A percentile compares a stretch with the other conserved stretches of the same genome.
Evolutionary conservation across 164 flowering plant genomes (phyloP).

Genomic region (Nymphaea colorata): DNA sequence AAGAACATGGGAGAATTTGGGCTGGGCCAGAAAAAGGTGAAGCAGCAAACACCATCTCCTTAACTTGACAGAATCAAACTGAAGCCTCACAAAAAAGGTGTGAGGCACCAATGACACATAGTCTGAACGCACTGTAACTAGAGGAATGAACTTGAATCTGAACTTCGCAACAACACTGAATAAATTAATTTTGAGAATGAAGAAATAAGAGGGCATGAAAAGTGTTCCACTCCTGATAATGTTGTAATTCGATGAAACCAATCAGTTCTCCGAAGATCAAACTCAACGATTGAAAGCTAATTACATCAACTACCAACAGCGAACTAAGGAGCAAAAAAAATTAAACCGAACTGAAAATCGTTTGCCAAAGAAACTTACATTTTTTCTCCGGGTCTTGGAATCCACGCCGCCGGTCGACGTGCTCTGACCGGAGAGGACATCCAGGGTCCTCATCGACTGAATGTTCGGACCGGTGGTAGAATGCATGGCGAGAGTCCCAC

Average conservation of each 20-base stretch:
- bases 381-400: constrained; percentile 15
- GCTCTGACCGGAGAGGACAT: constrained; percentile 31
- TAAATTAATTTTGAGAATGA: too few relatives aligned
- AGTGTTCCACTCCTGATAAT: constrained; percentile 5
- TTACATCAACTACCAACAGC: neutral
- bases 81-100: too few relatives aligned
- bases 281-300: constrained; percentile 9
- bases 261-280: constrained; percentile 10
- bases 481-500: constrained; percentile 29
- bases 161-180: too few relatives aligned
- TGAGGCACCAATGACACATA: too few relatives aligned
- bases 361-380: constrained; percentile 27
- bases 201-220: too few relatives aligned
- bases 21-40: too few relatives aligned
- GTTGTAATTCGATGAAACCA: constrained; percentile 20
- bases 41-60: too few relatives aligned
- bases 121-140: too few relatives aligned
- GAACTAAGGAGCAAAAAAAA: neutral
- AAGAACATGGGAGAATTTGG: too few relatives aligned
- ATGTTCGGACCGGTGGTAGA: constrained; percentile 15
- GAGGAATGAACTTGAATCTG: too few relatives aligned
- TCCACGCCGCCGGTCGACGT: constrained; percentile 10
- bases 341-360: constrained; percentile 4
- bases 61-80: too few relatives aligned
- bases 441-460: constrained; percentile 22